These are phyloP conservation scores for Crotalaria pallida DNA, from an alignment of 306 rosid species.

Conservation along the genomic window DNA sequence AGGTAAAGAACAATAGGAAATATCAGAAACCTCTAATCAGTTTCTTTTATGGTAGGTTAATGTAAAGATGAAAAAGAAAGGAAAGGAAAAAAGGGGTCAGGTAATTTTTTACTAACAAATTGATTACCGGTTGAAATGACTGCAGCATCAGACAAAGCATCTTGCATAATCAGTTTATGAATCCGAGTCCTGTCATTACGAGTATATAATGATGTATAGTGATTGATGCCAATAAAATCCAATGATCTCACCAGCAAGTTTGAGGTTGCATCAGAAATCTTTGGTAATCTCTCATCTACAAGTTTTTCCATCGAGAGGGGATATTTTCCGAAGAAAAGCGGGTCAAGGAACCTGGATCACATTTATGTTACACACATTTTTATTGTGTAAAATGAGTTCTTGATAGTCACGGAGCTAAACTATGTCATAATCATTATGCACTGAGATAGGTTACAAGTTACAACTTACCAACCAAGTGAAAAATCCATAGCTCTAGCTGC, in stretches of 20 bases:
- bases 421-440: neutral
- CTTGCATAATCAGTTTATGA: constrained; percentile 57
- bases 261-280: constrained; percentile 45
- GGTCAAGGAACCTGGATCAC: constrained; percentile 81
- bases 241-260: constrained; percentile 55
- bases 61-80: neutral
- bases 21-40: constrained; percentile 22
- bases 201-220: constrained; percentile 76
- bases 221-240: constrained; percentile 84
- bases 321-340: constrained; percentile 68
- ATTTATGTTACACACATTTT: constrained; percentile 15
- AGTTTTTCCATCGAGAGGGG: constrained; percentile 70
- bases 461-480: constrained; percentile 91
- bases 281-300: constrained; percentile 68
- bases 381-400: neutral
- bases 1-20: constrained; percentile 19
- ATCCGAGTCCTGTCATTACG: constrained; percentile 66
- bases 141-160: constrained; percentile 73
- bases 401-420: neutral
- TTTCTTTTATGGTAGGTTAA: neutral
- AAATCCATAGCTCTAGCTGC: constrained; percentile 79
- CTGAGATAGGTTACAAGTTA: constrained; percentile 54
- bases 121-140: constrained; percentile 74
- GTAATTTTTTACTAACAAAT: constrained; percentile 22
- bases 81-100: neutral